Percentiles rank a stretch among this genome's conserved stretches.
Evolutionary conservation across 768 basidiomycete species (phyloP).

Genomic region (Coprinopsis strossmayeri): DNA sequence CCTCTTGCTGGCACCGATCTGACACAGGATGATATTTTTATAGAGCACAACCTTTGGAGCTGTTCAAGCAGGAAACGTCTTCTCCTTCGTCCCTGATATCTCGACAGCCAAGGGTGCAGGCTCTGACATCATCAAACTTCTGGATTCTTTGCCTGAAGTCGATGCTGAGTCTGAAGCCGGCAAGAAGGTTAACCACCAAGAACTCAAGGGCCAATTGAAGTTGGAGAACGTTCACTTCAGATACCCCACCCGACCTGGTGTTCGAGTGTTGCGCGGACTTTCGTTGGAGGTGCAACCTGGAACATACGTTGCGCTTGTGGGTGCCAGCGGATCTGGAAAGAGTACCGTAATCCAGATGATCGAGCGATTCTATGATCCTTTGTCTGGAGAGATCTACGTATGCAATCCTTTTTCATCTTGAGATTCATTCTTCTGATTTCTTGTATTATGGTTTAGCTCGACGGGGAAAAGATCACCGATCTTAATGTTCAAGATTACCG

Average conservation of each 20-base stretch:
- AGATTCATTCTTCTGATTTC: background rate
- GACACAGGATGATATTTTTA: conserved; percentile 4
- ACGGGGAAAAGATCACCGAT: conserved; percentile 56
- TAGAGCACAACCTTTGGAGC: conserved; percentile 57
- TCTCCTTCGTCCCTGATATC: conserved; percentile 72
- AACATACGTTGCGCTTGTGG: conserved; percentile 67
- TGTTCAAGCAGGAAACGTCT: conserved; percentile 73
- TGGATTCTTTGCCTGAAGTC: conserved; percentile 63
- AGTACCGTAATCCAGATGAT: conserved; percentile 66
- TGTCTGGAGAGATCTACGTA: conserved; percentile 52
- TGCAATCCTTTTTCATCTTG: conserved; percentile 12
- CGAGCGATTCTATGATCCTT: conserved; percentile 70
- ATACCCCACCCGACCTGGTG: conserved; percentile 72
- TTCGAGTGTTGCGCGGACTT: conserved; percentile 67
- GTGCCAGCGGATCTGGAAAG: conserved; percentile 67
- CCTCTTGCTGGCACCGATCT: conserved; percentile 21
- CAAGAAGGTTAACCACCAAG: conserved; percentile 19
- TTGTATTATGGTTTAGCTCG: conserved; percentile 39
- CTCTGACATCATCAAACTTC: conserved; percentile 54
- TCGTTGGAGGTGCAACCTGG: conserved; percentile 57
- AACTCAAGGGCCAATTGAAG: conserved; percentile 44
- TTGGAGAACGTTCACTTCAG: conserved; percentile 73
- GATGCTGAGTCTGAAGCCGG: conserved; percentile 61
- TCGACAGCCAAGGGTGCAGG: conserved; percentile 69
- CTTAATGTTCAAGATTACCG: conserved; percentile 75